Evolutionary conservation across 495 filamentous ascomycete genomes (phyloP).

Genomic region (Choiromyces venosus): DNA sequence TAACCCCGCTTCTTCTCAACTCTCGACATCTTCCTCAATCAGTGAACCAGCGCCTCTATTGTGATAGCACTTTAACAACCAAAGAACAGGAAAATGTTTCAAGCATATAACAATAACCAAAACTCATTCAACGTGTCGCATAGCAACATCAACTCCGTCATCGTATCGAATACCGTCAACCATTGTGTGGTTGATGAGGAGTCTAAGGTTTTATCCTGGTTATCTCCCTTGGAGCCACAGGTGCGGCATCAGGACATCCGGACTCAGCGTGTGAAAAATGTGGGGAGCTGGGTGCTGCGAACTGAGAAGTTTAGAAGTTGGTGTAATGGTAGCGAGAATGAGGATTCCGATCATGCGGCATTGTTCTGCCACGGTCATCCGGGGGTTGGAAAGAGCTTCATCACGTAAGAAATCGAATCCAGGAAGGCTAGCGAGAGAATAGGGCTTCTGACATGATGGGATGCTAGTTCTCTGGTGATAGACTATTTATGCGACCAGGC

Average conservation of each 20-base stretch:
- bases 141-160: background rate
- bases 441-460: background rate
- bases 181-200: background rate
- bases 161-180: background rate
- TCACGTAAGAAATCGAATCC: background rate
- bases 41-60: background rate
- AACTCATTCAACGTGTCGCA: background rate
- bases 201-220: background rate
- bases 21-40: background rate
- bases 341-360: background rate
- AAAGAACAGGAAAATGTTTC: background rate
- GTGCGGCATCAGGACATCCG: background rate
- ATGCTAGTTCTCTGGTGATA: background rate
- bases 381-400: background rate
- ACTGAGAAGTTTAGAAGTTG: background rate
- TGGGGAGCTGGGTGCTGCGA: background rate
- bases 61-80: background rate
- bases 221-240: background rate
- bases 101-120: background rate
- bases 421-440: background rate
- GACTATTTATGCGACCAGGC: background rate
- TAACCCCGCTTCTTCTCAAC: background rate
- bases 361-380: background rate
- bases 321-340: background rate
- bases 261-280: background rate